phyloP scores from a whole-genome alignment of 2,329 filamentous ascomycete species.

The Immersiporthe knoxdaviesiana region DNA sequence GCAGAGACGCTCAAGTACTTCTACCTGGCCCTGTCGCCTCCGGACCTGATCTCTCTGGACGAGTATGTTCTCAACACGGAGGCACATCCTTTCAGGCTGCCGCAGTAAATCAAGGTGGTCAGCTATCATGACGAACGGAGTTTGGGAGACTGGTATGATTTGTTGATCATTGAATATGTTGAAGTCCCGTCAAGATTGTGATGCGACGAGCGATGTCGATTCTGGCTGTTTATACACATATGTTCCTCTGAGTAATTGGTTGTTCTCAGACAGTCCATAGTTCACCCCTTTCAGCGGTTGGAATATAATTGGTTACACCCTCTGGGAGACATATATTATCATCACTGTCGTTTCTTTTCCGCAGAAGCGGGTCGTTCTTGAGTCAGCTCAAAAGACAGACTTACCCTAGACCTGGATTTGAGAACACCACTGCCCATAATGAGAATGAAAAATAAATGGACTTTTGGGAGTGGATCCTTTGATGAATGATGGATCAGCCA shows the following conservation, averaged over 20 bases:
- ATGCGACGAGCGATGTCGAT: no score
- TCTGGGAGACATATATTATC: not conserved
- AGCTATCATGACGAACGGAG: not conserved
- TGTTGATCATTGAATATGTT: no score
- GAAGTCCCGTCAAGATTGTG: no score
- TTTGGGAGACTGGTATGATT: not conserved
- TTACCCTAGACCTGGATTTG: conserved; percentile 3
- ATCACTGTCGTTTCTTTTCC: not conserved
- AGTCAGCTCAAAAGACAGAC: not conserved
- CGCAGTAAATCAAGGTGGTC: conserved; percentile 36
- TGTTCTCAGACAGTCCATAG: no score
- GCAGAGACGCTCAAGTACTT: conserved; percentile 94
- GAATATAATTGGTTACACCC: not conserved
- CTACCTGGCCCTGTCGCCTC: conserved; percentile 76
- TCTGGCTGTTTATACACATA: no score
- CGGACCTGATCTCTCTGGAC: conserved; percentile 67
- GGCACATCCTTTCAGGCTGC: conserved; percentile 60
- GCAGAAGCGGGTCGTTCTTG: not conserved
- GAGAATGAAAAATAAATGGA: not conserved
- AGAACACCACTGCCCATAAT: not conserved
- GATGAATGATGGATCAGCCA: not conserved
- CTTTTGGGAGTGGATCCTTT: not conserved
- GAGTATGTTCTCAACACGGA: conserved; percentile 70
- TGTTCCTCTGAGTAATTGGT: no score
- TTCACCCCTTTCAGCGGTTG: no score